phyloP scores from a whole-genome alignment of 805 yeast genomes.

The Nadsonia fulvescens region DNA sequence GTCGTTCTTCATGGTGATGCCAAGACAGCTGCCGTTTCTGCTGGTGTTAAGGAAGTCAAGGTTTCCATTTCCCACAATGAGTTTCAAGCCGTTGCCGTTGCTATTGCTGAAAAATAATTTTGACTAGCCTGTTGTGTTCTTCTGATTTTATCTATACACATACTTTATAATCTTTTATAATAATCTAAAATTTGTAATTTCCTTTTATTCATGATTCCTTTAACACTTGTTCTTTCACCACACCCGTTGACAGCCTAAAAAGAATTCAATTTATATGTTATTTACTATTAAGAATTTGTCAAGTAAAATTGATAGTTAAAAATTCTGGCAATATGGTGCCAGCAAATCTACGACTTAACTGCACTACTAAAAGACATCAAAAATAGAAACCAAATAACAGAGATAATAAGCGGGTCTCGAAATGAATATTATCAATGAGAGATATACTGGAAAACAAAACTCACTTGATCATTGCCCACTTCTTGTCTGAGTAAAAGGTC shows the following conservation, averaged over 20 bases:
- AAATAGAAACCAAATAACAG: too few species aligned
- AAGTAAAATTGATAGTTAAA: too few species aligned
- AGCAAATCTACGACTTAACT: too few species aligned
- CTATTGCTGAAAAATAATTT: slow-evolving; percentile 28
- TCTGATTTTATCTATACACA: too few species aligned
- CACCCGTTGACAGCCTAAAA: too few species aligned
- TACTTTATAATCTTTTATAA: not conserved
- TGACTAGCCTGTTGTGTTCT: not conserved
- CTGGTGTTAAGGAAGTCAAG: slow-evolving; percentile 53
- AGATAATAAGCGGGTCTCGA: too few species aligned
- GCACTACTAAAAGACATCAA: too few species aligned
- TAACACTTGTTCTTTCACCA: not conserved
- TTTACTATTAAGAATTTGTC: too few species aligned
- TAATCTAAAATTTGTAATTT: not conserved
- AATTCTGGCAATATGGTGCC: too few species aligned
- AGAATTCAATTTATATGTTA: too few species aligned
- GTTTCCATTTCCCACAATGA: slow-evolving; percentile 95
- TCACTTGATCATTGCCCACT: slow-evolving; percentile 43
- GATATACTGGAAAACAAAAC: slow-evolving; percentile 83
- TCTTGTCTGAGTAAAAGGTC: slow-evolving; percentile 70
- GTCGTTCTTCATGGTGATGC: slow-evolving; percentile 71
- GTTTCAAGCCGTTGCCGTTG: slow-evolving; percentile 94
- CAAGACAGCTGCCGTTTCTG: slow-evolving; percentile 45
- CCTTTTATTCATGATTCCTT: not conserved
- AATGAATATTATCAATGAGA: slow-evolving; percentile 46